Evolutionary conservation across 164 flowering plant genomes (phyloP), one percentile per base, ranked within the genome.

Genomic region (Warburgia ugandensis): DNA sequence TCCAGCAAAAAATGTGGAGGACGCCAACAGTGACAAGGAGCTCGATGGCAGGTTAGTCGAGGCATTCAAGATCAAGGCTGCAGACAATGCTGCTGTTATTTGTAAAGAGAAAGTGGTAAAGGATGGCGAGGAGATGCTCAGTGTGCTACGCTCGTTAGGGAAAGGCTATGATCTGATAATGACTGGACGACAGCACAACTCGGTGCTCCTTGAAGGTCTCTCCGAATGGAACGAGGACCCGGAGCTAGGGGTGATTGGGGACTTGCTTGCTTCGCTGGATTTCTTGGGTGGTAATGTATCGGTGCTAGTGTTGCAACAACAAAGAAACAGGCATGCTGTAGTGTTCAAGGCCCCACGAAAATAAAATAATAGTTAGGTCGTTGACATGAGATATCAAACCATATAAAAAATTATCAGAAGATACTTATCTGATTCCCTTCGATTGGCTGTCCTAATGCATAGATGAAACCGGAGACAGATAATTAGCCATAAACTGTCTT

Each of bases 181-280:
- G 45, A 74, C 67, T 6, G 76, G 76, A 11, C 46, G 63, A 61
- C 57, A 64, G 0, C 76, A 69, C 5, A 53, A 67, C 25, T 65
- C 73, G 8, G 50, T 23, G 22, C 22, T 63, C n/a, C 13, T 63
- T 33, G 31, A 26, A 1, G 67, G 68, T 23, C 52, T 72, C 0
- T 16, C 3, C 0, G 55, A 61, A 23, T 61, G 73, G 66, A 56
- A 31, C 2, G 69, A 74, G 32, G 35, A 31, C 10, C 68, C 56
- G 3, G 81, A 69, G 44, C 50, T 73, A 27, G 78, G 81, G 29
- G 42, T 61, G 0, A 17, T 73, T 0, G 81, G 78, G 16, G 78
- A 73, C 50, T 39, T 76, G 7, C 65, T 73, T 7, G 70, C 62
- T 1, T 47, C 71, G 3, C 23, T 70, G 2, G 66, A 67, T 31